These are phyloP conservation scores for Diutina scorzettiae DNA, from an alignment of 1,139 yeast genomes.

Conservation along the genomic window DNA sequence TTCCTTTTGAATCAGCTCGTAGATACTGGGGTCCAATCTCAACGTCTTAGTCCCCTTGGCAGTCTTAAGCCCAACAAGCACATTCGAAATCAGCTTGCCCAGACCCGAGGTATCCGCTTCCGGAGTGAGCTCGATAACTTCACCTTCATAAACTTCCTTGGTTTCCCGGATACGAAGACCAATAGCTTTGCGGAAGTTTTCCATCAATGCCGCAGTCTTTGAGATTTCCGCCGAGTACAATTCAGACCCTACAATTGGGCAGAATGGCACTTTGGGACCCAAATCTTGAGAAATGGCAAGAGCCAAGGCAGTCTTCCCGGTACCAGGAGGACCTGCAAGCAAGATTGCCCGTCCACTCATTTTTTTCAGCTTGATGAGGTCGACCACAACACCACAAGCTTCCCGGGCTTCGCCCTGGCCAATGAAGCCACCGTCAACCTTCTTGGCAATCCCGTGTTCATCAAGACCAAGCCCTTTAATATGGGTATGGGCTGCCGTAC, in stretches of 20 bases:
- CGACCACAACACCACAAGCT: slow-evolving; percentile 94
- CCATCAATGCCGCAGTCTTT: slow-evolving; percentile 95
- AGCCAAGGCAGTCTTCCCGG: slow-evolving; percentile 96
- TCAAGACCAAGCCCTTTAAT: slow-evolving; percentile 92
- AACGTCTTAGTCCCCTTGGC: slow-evolving; percentile 92
- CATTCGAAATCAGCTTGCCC: slow-evolving; percentile 93
- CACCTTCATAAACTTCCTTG: slow-evolving; percentile 97
- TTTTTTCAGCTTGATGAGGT: slow-evolving; percentile 81
- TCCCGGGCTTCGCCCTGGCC: slow-evolving; percentile 94
- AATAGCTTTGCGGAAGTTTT: slow-evolving; percentile 91
- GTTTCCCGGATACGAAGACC: slow-evolving; percentile 94
- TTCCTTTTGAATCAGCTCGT: slow-evolving; percentile 93
- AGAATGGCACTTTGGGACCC: slow-evolving; percentile 97
- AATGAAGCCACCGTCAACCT: slow-evolving; percentile 87
- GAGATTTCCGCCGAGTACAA: slow-evolving; percentile 94
- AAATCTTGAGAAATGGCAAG: slow-evolving; percentile 92
- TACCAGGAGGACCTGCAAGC: slow-evolving; percentile 96
- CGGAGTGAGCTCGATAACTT: slow-evolving; percentile 90
- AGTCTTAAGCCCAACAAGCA: slow-evolving; percentile 85
- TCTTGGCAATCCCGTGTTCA: slow-evolving; percentile 77
- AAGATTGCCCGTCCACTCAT: slow-evolving; percentile 95
- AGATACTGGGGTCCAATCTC: slow-evolving; percentile 88
- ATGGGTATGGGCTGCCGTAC: slow-evolving; percentile 97
- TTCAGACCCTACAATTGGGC: slow-evolving; percentile 95
- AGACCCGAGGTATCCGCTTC: slow-evolving; percentile 97